These are phyloP conservation scores for Huiozyma naganishii DNA, from an alignment of 805 yeast genomes.

Conservation along the genomic window DNA sequence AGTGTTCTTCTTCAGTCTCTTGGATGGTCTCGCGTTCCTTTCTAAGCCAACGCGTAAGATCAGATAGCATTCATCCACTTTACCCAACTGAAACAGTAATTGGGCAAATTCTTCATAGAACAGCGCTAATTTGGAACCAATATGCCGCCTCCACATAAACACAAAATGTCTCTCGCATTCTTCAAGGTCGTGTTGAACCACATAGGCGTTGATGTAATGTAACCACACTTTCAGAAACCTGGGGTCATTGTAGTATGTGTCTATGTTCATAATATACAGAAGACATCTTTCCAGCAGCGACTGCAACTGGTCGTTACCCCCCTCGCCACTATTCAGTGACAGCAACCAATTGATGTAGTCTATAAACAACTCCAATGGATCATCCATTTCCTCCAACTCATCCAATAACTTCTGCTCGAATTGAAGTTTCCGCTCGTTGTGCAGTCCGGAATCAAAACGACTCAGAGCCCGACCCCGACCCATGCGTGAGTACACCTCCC, in stretches of 20 bases:
- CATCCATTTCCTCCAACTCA: conserved; percentile 56
- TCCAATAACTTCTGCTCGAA: conserved; percentile 37
- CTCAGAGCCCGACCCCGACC: too few relatives aligned
- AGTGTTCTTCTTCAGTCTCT: conserved; percentile 27
- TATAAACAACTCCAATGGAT: conserved; percentile 69
- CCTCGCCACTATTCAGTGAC: conserved; percentile 32
- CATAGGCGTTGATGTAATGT: conserved; percentile 44
- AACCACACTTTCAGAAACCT: conserved; percentile 76
- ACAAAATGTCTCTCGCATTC: conserved; percentile 61
- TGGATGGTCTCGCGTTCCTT: conserved; percentile 54
- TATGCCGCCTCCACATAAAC: conserved; percentile 57
- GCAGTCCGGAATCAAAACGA: too few relatives aligned
- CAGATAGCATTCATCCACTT: conserved; percentile 8
- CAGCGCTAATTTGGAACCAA: conserved; percentile 56
- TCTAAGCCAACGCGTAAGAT: conserved; percentile 29
- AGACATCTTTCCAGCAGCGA: conserved; percentile 56
- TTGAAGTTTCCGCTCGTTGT: not conserved
- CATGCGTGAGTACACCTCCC: too few relatives aligned
- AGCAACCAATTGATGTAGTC: conserved; percentile 69
- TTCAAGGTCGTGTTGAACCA: conserved; percentile 36
- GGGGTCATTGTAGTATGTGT: conserved; percentile 70
- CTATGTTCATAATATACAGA: conserved; percentile 42
- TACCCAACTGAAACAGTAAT: conserved; percentile 9
- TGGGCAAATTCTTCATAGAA: conserved; percentile 75
- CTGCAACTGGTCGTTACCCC: conserved; percentile 37